Conservation (phyloP, 2,329 filamentous ascomycete genomes). For the Xylaria multiplex region DNA sequence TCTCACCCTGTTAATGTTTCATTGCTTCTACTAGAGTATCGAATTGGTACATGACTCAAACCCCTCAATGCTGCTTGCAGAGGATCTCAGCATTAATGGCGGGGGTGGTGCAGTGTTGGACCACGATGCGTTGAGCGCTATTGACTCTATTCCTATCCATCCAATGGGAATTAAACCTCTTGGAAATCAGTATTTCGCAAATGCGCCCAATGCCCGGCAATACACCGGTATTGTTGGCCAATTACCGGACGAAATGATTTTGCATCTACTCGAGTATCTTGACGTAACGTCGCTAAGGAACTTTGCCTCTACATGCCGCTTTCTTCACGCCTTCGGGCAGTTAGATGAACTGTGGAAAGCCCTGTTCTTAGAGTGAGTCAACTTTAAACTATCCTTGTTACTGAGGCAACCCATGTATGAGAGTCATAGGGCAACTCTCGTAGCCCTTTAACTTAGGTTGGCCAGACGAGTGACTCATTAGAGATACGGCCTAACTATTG, state of each 20-base stretch:
- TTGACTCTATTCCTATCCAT: slow-evolving; percentile 74
- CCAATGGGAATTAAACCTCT: slow-evolving; percentile 86
- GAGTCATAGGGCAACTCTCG: neutral
- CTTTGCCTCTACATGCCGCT: slow-evolving; percentile 83
- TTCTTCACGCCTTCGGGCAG: slow-evolving; percentile 84
- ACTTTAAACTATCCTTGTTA: slow-evolving; percentile 23
- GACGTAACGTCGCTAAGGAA: slow-evolving; percentile 69
- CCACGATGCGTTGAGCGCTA: slow-evolving; percentile 31
- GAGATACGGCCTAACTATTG: neutral
- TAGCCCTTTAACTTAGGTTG: slow-evolving; percentile 4
- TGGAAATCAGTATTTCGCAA: slow-evolving; percentile 81
- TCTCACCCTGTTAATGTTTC: neutral
- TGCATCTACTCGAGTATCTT: slow-evolving; percentile 78
- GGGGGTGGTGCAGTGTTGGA: slow-evolving; percentile 33
- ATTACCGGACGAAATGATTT: slow-evolving; percentile 84
- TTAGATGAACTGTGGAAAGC: slow-evolving; percentile 91
- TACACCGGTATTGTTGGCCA: slow-evolving; percentile 71
- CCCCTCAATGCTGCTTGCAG: slow-evolving; percentile 41
- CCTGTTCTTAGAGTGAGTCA: slow-evolving; percentile 83
- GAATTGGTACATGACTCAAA: neutral
- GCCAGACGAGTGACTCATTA: slow-evolving; percentile 19
- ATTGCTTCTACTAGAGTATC: neutral
- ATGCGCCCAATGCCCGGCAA: slow-evolving; percentile 72
- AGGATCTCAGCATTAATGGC: slow-evolving; percentile 38
- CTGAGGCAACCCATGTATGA: neutral